Conservation (phyloP, 306 rosid genomes). For the Pyrus pyrifolia region DNA sequence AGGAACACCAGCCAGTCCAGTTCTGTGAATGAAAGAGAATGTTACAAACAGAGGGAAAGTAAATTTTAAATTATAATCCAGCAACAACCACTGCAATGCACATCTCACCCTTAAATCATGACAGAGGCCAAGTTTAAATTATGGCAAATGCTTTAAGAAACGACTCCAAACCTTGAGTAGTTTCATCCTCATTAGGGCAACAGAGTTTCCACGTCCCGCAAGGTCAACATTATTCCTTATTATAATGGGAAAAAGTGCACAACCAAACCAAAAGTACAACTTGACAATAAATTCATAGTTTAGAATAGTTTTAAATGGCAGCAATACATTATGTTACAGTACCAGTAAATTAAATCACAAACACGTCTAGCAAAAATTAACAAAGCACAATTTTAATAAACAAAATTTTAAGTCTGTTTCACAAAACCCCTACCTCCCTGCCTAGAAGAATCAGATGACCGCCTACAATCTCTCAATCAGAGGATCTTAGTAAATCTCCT, state of each 20-base stretch:
- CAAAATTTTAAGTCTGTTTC: too few species aligned
- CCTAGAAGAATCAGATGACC: too few species aligned
- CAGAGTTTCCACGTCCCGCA: slow-evolving; percentile 83
- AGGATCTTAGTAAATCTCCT: too few species aligned
- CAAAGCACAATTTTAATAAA: too few species aligned
- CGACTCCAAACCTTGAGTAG: slow-evolving; percentile 41
- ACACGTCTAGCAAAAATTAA: too few species aligned
- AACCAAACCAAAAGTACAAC: too few species aligned
- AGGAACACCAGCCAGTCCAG: slow-evolving; percentile 99
- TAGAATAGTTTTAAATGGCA: too few species aligned
- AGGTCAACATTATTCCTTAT: slow-evolving; percentile 91
- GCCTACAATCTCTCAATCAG: too few species aligned
- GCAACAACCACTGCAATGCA: slow-evolving; percentile 7
- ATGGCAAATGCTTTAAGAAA: slow-evolving; percentile 93
- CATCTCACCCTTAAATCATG: slow-evolving; percentile 39
- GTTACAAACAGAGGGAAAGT: background rate
- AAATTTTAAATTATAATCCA: background rate
- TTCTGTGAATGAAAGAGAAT: slow-evolving; percentile 12
- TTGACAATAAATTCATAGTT: too few species aligned
- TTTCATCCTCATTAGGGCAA: slow-evolving; percentile 48
- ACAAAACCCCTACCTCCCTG: too few species aligned
- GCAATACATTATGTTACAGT: too few species aligned
- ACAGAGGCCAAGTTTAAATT: slow-evolving; percentile 60
- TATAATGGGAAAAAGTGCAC: slow-evolving; percentile 48
- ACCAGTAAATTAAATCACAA: too few species aligned